Evolutionary conservation across 345 rosid genomes (phyloP).

Genomic region (Citrus glauca): DNA sequence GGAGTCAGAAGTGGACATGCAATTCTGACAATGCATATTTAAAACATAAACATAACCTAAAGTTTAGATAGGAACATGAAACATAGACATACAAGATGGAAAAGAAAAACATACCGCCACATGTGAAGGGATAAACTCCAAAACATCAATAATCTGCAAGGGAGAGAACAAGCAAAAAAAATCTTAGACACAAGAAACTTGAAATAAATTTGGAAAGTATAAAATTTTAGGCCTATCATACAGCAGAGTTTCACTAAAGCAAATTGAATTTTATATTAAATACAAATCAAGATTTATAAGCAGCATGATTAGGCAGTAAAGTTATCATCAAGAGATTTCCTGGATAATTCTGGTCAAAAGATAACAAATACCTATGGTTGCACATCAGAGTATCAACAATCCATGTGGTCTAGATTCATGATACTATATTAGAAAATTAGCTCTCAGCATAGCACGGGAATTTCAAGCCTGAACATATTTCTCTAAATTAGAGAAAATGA

Average conservation of each 20-base stretch:
- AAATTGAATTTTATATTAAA: neutral
- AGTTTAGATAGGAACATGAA: neutral
- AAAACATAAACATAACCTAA: constrained; percentile 1
- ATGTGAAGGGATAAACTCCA: constrained; percentile 83
- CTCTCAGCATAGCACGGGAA: neutral
- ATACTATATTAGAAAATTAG: neutral
- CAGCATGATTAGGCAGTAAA: no score
- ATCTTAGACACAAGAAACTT: constrained; percentile 13
- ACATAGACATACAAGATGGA: neutral
- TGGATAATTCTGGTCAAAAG: neutral
- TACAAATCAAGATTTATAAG: neutral
- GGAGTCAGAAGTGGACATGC: neutral
- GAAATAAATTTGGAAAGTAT: neutral
- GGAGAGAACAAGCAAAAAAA: constrained; percentile 4
- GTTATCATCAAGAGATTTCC: neutral
- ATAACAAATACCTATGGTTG: neutral
- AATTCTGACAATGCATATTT: neutral
- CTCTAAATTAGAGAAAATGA: neutral
- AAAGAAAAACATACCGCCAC: constrained; percentile 60
- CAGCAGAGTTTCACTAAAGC: neutral
- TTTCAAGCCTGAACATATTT: neutral
- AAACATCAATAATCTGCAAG: constrained; percentile 85
- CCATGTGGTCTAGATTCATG: neutral
- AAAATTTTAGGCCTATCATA: neutral
- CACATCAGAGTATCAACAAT: neutral